Conservation (phyloP, 176 grass and related monocot genomes). For the Leersia perrieri region DNA sequence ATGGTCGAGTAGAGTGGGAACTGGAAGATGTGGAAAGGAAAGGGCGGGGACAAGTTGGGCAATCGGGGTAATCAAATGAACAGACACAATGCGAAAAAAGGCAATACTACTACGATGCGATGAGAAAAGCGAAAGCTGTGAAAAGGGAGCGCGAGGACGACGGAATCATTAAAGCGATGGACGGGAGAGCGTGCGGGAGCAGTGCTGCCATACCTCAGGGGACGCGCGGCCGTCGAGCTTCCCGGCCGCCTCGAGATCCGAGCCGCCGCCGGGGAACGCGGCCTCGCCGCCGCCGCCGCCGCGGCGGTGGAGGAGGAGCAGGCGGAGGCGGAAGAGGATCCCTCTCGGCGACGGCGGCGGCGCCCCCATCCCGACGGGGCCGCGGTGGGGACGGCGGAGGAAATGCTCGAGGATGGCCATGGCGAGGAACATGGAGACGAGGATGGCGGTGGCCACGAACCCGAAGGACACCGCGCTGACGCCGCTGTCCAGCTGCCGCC, state of each 20-base stretch:
- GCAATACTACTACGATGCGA: slow-evolving; percentile 32
- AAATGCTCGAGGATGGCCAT: slow-evolving; percentile 96
- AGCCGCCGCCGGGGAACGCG: not conserved
- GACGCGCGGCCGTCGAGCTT: slow-evolving; percentile 42
- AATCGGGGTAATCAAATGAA: slow-evolving; percentile 25
- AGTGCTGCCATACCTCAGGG: slow-evolving; percentile 46
- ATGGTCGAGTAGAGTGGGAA: slow-evolving; percentile 18
- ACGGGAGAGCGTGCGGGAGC: slow-evolving; percentile 29
- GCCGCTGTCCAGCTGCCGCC: slow-evolving; percentile 66
- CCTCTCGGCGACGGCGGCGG: slow-evolving; percentile 1
- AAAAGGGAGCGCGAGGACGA: slow-evolving; percentile 46
- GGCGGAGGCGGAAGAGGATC: slow-evolving; percentile 29
- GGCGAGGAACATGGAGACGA: slow-evolving; percentile 97
- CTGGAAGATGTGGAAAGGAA: slow-evolving; percentile 7
- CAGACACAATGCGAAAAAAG: slow-evolving; percentile 23
- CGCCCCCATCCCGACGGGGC: not conserved
- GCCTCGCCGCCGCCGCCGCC: not conserved
- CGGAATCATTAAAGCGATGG: slow-evolving; percentile 37
- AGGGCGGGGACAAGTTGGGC: slow-evolving; percentile 34
- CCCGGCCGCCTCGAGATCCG: slow-evolving; percentile 55
- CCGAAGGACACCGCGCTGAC: slow-evolving; percentile 94
- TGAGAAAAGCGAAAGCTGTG: slow-evolving; percentile 32
- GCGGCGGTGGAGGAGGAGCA: slow-evolving; percentile 12
- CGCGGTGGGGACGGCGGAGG: slow-evolving; percentile 40
- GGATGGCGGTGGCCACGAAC: slow-evolving; percentile 96